Base-by-base conservation (phyloP, 1,284 basidiomycete species). In the Ceraceosorus guamensis region DNA sequence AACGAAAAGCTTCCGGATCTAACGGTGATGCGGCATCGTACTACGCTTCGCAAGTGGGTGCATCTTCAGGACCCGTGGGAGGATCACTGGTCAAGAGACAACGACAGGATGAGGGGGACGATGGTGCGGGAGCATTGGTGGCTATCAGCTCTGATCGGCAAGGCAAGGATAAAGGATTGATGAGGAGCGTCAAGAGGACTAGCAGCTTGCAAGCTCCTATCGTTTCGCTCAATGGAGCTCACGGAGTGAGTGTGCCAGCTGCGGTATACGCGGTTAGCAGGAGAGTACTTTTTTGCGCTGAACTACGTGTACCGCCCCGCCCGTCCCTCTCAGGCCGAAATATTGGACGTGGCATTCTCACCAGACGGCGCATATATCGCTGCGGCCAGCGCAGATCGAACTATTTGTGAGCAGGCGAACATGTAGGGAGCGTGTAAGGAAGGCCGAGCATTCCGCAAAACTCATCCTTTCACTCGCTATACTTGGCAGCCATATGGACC, bases 311-410 rank as follows among this genome's bases (percentile, higher is more conserved):
- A n/a, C n/a, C n/a, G n/a, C n/a, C n/a, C n/a, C n/a, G n/a, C n/a
- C n/a, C n/a, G n/a, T 53, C 2, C 41, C 8, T 35, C 33, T 16
- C 18, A 55, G 43, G 60, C 62, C 24, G 72, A 75, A 50, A 57
- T 75, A 14, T 61, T 75, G 24, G 72, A 75, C 41, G 61, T 62
- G 53, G 62, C 64, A 37, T 75, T 75, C 54, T 65, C 67, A 4
- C 69, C 65, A 16, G 70, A 72, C 34, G 72, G 72, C 4, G 49
- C 62, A 6, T 49, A 52, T 13, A 68, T 76, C 34, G 73, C 71
- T 2, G 73, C 72, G 14, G 66, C 65, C 14, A 64, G 64, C 2
- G 54, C 66, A 7, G 73, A 76, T 50, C 62, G 62, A 31, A 68
- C 66, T 24, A 66, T 76, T 31, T 75, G 62, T 62, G 45, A 52